These are phyloP conservation scores for Macaranga tanarius DNA, from an alignment of 441 rosid species.

Conservation along the genomic window DNA sequence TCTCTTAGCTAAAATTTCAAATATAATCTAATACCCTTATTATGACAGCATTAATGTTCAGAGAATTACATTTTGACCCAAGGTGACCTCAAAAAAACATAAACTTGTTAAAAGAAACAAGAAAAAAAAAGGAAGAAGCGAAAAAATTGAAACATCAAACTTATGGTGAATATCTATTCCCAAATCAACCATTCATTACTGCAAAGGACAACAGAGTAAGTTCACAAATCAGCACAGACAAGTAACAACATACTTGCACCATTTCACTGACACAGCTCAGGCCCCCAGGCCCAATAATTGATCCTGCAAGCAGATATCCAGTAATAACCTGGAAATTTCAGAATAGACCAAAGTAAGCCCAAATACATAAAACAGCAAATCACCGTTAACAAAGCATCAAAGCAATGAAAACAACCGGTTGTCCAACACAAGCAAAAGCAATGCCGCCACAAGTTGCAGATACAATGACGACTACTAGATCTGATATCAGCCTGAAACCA, in stretches of 20 bases:
- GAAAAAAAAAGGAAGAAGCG: not conserved
- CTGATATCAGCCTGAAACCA: constrained; percentile 78
- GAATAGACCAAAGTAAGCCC: constrained; percentile 19
- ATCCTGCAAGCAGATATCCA: constrained; percentile 93
- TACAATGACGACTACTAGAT: constrained; percentile 89
- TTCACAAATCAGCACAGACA: constrained; percentile 5
- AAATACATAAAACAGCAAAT: constrained; percentile 17
- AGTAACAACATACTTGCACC: constrained; percentile 79
- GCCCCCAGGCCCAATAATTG: constrained; percentile 94
- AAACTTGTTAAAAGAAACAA: not conserved
- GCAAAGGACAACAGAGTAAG: not conserved
- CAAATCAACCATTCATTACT: not conserved
- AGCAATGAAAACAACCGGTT: constrained; percentile 61
- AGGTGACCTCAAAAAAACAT: not conserved
- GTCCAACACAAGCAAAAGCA: constrained; percentile 99
- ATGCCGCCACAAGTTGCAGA: constrained; percentile 99
- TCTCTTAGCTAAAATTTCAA: not conserved
- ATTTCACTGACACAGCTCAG: constrained; percentile 93
- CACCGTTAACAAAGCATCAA: constrained; percentile 16
- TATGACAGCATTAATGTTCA: not conserved
- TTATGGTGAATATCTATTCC: not conserved
- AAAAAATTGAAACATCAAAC: not conserved
- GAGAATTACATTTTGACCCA: constrained; percentile 2
- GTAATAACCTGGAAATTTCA: constrained; percentile 74
- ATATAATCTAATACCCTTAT: not conserved